Base-by-base conservation (phyloP, 352 stramenopile genomes). In the Globisporangium spinosum region DNA sequence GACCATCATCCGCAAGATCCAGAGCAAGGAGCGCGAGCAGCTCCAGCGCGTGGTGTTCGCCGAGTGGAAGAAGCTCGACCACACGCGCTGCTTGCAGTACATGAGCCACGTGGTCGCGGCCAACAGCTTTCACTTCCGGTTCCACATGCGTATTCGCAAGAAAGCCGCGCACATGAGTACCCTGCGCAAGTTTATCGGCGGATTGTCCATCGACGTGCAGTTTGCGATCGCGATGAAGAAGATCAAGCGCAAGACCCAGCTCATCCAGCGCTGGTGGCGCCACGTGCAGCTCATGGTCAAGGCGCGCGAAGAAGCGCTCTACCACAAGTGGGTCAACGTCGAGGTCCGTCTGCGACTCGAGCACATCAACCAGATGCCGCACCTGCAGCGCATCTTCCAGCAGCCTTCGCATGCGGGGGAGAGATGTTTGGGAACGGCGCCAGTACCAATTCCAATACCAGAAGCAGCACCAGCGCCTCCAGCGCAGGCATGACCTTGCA, bases 231-330 rank as follows among this genome's bases (percentile, higher is more conserved):
- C 80, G 47, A 86, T 90, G 74, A 75, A 83, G 62, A 77, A 80
- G 27, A 70, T 89, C 58, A 82, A 87, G 62, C 73, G 78, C 29
- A 74, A 79, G 47, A 74, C 87, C 65, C 71, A 75, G 59, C 56
- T 76, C 43, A 74, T 90, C 13, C 82, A 90, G 71, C 80, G 80
- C 62, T 90, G 82, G 82, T 90, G 82, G 82, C 75, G 79, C 7
- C 78, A 80, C 49, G 69, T 81, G 10, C 73, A 83, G 47, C 78
- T 89, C 40, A 83, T 90, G 65, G 78, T 89, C 23, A 70, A 68
- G 1, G 82, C 79, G 6, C 68, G 82, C 2, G 78, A 89, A 55
- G 77, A 89, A 45, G 77, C 74, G 15, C 58, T 89, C 43, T 83
- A 75, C 34, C 70, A 82, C 69, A 85, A 89, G 49, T 90, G 82